Base-by-base conservation (phyloP, 371 early-diverging fungal genomes). In the Mortierella sp. region DNA sequence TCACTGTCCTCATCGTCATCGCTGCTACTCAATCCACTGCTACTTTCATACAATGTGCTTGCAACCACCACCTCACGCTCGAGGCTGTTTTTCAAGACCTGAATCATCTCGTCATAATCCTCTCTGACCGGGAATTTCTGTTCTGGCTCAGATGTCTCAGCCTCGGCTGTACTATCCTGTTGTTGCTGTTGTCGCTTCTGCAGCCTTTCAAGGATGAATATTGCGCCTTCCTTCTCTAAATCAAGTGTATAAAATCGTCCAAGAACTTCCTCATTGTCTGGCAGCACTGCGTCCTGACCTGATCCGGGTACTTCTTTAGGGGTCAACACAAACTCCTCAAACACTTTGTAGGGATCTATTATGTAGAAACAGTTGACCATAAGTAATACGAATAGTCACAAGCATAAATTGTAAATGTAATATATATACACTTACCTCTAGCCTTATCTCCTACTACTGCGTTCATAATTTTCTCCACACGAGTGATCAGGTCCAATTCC, bases 401-500 rank as follows among this genome's bases (percentile, higher is more conserved):
- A 20, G 49, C 20, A 49, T 20, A 16, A 5, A 24, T 35, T 26
- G 5, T 18, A 40, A n/a, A 66, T 55, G 57, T 22, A 22, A 51
- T 14, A 35, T 22, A 14, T 12, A 49, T 30, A 39, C 5, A 18
- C 51, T 35, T 67, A 75, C 81, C 81, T 76, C 60, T 75, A 0
- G 76, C 81, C 35, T 75, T 81, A 64, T 81, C 81, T 10, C 81
- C 81, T 0, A 76, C 20, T 32, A 66, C 81, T 0, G 72, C 73
- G 49, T 81, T 81, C 81, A 81, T 81, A 22, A 81, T 81, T 61
- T 81, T 81, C 40, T 81, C 81, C 0, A 81, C 76, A n/a, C 81
- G 70, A n/a, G 75, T 75, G n/a, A 81, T 81, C 12, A 81, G 52
- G 22, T 68, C 81, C 26, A 75, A 61, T 8, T 81, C 81, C 16